Base-by-base conservation (phyloP, 2,329 filamentous ascomycete species). In the Fusarium albosuccineum region DNA sequence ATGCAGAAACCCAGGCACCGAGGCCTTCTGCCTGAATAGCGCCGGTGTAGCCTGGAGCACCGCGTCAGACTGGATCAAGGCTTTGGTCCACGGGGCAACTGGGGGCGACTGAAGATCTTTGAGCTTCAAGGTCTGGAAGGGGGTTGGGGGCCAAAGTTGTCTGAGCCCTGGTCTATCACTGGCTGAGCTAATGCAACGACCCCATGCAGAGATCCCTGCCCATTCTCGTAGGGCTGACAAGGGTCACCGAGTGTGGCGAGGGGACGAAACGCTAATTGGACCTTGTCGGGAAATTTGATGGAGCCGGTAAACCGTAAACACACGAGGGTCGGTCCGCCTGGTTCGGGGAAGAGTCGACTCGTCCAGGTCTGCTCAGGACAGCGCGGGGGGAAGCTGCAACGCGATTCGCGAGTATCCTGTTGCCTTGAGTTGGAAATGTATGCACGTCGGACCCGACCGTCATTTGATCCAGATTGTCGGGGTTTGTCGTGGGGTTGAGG, bases 181-280 rank as follows among this genome's bases (percentile, higher is more conserved):
- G 71, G 67, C 57, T 42, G 61, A 68, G 54, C 71, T 73, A 73
- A 73, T 70, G 69, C 61, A 64, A 34, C 51, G 60, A 34, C 36
- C 65, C 58, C 61, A 66, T 66, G 65, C 36, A 33, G 27, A 39
- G 2, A 66, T 29, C 66, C 62, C 61, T 57, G 51, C 50, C 52
- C 61, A 51, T 52, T 40, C 66, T 57, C 60, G 63, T 73, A 73
- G 71, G 71, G 71, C 71, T 73, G 71, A 66, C 67, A 57, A 50
- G 64, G 67, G 48, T 52, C 41, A 30, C 41, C 42, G 34, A 45
- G 40, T 52, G 66, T 64, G 68, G 68, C 68, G 49, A 58, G 36
- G 17, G 26, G 29, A 33, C 10, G 5, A 3, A 16, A 13, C 8
- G 22, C 34, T 45, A 16, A 50, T 50, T 57, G 53, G 44, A 17